Conservation (phyloP, 1,284 basidiomycete species). For the Rhizoctonia solani region DNA sequence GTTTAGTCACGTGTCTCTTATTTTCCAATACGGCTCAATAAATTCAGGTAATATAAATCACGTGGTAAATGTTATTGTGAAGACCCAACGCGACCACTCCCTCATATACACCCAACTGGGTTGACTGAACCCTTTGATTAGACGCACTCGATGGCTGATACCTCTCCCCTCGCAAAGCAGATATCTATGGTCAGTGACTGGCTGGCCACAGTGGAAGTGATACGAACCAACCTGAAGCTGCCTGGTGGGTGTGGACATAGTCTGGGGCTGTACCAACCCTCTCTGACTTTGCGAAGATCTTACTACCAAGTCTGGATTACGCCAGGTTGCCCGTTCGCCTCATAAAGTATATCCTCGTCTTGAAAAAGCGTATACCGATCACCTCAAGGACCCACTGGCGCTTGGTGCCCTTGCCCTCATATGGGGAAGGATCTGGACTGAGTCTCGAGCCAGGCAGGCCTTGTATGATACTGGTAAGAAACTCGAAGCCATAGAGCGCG, state of each 20-base stretch:
- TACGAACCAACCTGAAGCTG: constrained; percentile 28
- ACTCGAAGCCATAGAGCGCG: not conserved
- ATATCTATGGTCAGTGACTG: constrained; percentile 14
- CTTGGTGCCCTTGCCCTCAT: constrained; percentile 26
- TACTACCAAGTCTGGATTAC: constrained; percentile 19
- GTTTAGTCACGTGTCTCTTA: too few relatives aligned
- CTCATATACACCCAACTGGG: not conserved
- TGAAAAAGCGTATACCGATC: constrained; percentile 28
- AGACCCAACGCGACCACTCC: constrained; percentile 19
- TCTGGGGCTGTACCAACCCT: not conserved
- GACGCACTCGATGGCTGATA: constrained; percentile 3
- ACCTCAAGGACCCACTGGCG: constrained; percentile 25
- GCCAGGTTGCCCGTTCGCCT: constrained; percentile 18
- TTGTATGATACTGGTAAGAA: constrained; percentile 17
- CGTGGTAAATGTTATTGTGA: constrained; percentile 28
- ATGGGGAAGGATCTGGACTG: constrained; percentile 31
- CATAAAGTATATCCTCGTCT: constrained; percentile 25
- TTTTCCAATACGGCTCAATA: too few relatives aligned
- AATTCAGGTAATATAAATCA: constrained; percentile 2
- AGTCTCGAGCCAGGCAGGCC: constrained; percentile 6
- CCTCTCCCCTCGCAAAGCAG: constrained; percentile 6
- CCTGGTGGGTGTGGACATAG: constrained; percentile 12
- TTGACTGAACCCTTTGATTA: not conserved
- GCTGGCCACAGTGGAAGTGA: constrained; percentile 12
- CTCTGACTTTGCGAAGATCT: constrained; percentile 9